Evolutionary conservation across 2,329 filamentous ascomycete genomes (phyloP).

Genomic region (Fusarium denticulatum): DNA sequence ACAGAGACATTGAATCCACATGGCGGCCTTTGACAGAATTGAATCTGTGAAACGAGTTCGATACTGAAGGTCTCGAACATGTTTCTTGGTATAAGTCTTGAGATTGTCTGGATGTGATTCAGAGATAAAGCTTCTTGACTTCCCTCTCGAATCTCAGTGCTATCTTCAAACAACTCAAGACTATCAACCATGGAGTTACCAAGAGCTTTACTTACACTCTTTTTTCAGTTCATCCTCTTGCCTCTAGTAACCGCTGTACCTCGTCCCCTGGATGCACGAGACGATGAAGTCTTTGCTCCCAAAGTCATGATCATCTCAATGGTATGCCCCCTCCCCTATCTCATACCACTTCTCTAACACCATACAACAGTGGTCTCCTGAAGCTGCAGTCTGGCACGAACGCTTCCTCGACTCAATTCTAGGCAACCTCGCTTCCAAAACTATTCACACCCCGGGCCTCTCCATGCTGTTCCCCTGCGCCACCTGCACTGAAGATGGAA

Average conservation of each 20-base stretch:
- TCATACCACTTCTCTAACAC: not conserved
- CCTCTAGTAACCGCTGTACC: not conserved
- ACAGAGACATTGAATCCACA: conserved; percentile 37
- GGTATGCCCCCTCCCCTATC: conserved; percentile 53
- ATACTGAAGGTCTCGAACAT: conserved; percentile 11
- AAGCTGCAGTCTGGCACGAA: conserved; percentile 69
- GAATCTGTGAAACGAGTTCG: conserved; percentile 19
- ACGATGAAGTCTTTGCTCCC: conserved; percentile 53
- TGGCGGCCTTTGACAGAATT: not conserved
- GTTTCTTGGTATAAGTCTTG: not conserved
- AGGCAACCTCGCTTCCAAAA: conserved; percentile 65
- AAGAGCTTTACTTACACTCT: conserved; percentile 3
- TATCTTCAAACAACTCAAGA: not conserved
- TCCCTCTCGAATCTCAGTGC: not conserved
- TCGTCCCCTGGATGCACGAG: not conserved
- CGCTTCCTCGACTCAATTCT: conserved; percentile 57
- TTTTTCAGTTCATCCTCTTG: not conserved
- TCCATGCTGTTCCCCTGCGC: conserved; percentile 72
- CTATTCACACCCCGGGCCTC: conserved; percentile 69
- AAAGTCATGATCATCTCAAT: conserved; percentile 72
- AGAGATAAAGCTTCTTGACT: conserved; percentile 10
- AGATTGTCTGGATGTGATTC: no score
- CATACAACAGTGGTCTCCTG: conserved; percentile 65
- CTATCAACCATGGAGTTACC: conserved; percentile 16
- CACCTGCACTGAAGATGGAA: conserved; percentile 69